Base-by-base conservation (phyloP, 306 rosid species). In the Albizia julibrissin region DNA sequence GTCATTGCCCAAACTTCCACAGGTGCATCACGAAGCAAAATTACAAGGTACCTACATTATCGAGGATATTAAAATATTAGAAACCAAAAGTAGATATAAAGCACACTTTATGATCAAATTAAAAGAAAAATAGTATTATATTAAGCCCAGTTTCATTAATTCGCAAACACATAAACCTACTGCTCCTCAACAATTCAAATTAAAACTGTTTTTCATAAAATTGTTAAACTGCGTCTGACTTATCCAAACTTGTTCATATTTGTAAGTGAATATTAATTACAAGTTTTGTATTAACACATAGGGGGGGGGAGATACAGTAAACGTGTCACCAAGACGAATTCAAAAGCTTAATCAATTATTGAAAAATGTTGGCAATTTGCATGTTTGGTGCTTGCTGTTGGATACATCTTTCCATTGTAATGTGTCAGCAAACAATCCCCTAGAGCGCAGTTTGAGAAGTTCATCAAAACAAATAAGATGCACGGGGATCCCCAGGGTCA, bases 1-100 rank as follows among this genome's bases (percentile, higher is more conserved):
- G 99, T 92, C 99, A 95, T 95, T 80, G 99, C 99, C 99, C 99
- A 95, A 86, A 95, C 97, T 86, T 95, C 99, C 71, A 95, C 97
- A 9, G 99, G 99, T 69, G 99, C 99, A 88, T 95, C 99, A 69
- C 97, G 97, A 84, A 93, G 91, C 94, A 95, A 87, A 86, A 95
- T 92, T 29, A 95, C 87, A 84, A 95, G 97, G 91, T 95, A 95
- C 89, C 99, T 95, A 91, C 81, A 84, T 88, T 72, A 64, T 83
- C 73, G 67, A 24, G 68, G 68, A 84, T 72, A 82, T 54, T 69
- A 74, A 82, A 72, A 79, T 68, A 72, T 40, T 76, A 61, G 77
- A 47, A 70, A 33, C n/a, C 76, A 83, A 47, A 74, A 34, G 9
- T 27, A 42, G 54, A 80, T 67, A 37, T 71, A 75, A 69, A 70